Conservation (phyloP, 805 yeast species). For the Saturnispora bothae region DNA sequence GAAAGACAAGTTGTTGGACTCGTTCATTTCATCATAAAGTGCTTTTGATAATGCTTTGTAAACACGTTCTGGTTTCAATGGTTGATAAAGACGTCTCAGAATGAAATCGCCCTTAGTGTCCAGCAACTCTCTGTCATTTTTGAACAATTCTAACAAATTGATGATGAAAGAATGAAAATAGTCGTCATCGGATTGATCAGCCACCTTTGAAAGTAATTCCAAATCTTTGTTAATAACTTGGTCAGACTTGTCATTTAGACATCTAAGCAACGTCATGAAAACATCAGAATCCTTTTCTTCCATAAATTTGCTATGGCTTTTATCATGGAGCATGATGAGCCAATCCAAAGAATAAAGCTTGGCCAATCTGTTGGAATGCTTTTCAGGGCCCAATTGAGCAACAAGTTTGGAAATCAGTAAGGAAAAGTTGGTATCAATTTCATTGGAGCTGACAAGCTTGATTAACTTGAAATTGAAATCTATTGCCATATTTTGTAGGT, state of each 20-base stretch:
- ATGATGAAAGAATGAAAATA: conserved; percentile 69
- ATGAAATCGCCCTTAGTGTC: conserved; percentile 75
- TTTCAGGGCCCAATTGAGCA: conserved; percentile 33
- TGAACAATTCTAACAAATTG: conserved; percentile 59
- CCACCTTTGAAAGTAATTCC: conserved; percentile 61
- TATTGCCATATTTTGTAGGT: conserved; percentile 43
- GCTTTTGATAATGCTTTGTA: conserved; percentile 73
- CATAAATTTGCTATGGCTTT: conserved; percentile 48
- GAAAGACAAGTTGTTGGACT: conserved; percentile 46
- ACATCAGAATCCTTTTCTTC: conserved; percentile 59
- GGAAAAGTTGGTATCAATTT: conserved; percentile 34
- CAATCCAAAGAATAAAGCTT: conserved; percentile 81
- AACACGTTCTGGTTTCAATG: conserved; percentile 72
- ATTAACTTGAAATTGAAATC: conserved; percentile 48
- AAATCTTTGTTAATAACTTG: conserved; percentile 68
- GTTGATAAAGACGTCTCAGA: conserved; percentile 70
- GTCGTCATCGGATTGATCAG: conserved; percentile 59
- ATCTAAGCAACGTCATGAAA: conserved; percentile 51
- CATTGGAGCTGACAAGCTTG: conserved; percentile 32
- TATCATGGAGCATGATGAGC: conserved; percentile 71
- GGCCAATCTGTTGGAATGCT: conserved; percentile 33
- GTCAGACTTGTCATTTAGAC: conserved; percentile 59
- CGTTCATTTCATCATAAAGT: conserved; percentile 38
- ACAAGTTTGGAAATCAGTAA: conserved; percentile 64
- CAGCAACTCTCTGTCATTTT: conserved; percentile 54